These are phyloP conservation scores for Paragyromitra xinjiangensis DNA, from an alignment of 495 filamentous ascomycete genomes.

Conservation along the genomic window DNA sequence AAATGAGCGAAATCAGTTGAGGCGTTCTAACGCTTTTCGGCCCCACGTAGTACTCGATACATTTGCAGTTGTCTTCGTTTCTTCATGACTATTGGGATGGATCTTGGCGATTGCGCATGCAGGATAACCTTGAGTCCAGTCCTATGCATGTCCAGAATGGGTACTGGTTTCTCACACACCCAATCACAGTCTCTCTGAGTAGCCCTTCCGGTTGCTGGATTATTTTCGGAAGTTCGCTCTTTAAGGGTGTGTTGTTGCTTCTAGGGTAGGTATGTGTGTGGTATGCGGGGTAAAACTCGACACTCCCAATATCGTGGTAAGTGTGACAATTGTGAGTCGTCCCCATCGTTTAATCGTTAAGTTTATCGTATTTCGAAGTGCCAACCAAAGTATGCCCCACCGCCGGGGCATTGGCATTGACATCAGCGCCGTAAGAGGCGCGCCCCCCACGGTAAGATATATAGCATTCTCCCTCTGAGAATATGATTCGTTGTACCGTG, in stretches of 20 bases:
- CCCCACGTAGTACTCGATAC: not conserved
- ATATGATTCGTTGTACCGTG: not conserved
- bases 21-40: not conserved
- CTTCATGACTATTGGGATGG: not conserved
- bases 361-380: not conserved
- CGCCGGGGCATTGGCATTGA: not conserved
- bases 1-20: not conserved
- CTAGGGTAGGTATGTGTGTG: not conserved
- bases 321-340: not conserved
- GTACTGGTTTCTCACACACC: not conserved
- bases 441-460: not conserved
- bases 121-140: not conserved
- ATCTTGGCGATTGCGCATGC: not conserved
- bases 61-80: not conserved
- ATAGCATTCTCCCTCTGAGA: not conserved
- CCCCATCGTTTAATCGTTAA: not conserved
- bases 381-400: not conserved
- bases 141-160: constrained; percentile 1
- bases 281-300: not conserved
- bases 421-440: not conserved
- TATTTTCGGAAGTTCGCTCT: not conserved
- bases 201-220: not conserved
- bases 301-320: not conserved
- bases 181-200: not conserved
- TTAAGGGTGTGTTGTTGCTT: constrained; percentile 1